These are phyloP conservation scores for Phytophthora parvispora DNA, from an alignment of 352 stramenopile genomes.

Conservation along the genomic window DNA sequence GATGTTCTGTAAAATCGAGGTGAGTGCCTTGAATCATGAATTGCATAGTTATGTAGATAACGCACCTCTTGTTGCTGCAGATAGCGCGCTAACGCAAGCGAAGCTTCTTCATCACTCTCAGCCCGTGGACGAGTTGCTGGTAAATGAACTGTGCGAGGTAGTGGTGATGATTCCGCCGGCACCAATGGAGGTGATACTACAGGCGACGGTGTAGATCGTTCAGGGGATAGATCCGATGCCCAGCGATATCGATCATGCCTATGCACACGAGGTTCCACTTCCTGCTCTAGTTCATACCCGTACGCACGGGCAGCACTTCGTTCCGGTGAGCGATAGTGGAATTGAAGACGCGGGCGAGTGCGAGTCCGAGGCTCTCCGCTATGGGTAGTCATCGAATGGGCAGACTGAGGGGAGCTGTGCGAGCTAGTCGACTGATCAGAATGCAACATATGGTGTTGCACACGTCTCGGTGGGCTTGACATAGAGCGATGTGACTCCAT, in stretches of 20 bases:
- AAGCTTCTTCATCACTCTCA: constrained; percentile 68
- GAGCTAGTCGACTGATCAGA: constrained; percentile 19
- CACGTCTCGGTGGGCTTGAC: constrained; percentile 10
- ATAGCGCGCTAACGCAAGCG: constrained; percentile 70
- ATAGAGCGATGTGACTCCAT: constrained; percentile 19
- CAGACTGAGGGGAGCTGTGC: constrained; percentile 23
- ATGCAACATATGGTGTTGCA: constrained; percentile 7
- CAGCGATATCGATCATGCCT: constrained; percentile 30
- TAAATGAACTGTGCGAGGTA: constrained; percentile 17
- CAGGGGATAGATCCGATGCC: constrained; percentile 25
- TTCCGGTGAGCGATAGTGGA: constrained; percentile 33
- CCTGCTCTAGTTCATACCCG: constrained; percentile 40
- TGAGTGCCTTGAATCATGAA: constrained; percentile 3
- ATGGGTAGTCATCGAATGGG: constrained; percentile 19
- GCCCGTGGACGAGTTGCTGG: constrained; percentile 20
- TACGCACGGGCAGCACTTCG: constrained; percentile 33
- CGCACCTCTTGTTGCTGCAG: constrained; percentile 79
- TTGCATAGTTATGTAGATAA: neutral
- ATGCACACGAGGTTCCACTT: constrained; percentile 36
- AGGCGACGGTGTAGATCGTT: constrained; percentile 11
- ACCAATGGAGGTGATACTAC: constrained; percentile 24
- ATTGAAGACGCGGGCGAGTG: constrained; percentile 24
- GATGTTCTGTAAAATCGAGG: constrained; percentile 59
- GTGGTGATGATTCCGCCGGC: constrained; percentile 17
- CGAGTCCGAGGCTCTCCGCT: constrained; percentile 18